Base-by-base conservation (phyloP, 139 green algal species). In the Ettlia oleoabundans region DNA sequence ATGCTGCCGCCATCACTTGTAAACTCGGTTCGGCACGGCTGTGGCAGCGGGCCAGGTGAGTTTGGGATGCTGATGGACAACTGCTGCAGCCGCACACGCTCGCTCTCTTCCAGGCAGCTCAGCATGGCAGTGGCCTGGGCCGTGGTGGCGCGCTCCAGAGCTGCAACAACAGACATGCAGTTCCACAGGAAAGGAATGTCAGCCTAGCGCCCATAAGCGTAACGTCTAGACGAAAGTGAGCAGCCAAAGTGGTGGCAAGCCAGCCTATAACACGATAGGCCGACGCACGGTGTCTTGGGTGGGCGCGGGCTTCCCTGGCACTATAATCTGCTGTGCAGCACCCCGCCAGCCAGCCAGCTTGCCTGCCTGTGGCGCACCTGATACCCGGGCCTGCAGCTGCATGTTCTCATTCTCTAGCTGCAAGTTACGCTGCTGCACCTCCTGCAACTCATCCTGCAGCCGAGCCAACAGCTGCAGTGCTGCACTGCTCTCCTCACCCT, bases 41-140 rank as follows among this genome's bases (percentile, higher is more conserved):
- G 18, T 22, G 18, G 18, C 55, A 5, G 18, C 55, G 21, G 52
- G 52, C 67, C 10, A 22, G 73, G 73, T 18, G 73, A 80, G 35
- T 80, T 52, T 1, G 30, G 26, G 24, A 32, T 61, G 9, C 22
- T 6, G 15, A 68, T 47, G 18, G 71, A 78, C 47, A 80, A 53
- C 73, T 80, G 75, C 75, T 81, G 75, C 55, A 81, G 38, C 38
- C 75, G 40, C 38, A 58, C 40, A 0, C 75, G 75, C 75, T 80
- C 75, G 38, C 55, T 72, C 40, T 81, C 75, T 58, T 81, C 75
- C 38, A 81, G 75, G 75, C 75, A 81, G 37, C 38, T 62, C 58
- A 81, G 58, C 75, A 80, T 80, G 35, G 73, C 73, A 8, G 73
- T 80, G 35, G 73, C 35, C 73, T 80, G 73, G 35, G 73, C 73